Evolutionary conservation across 2,329 filamentous ascomycete species (phyloP).

Genomic region (Orbilia ellipsospora): DNA sequence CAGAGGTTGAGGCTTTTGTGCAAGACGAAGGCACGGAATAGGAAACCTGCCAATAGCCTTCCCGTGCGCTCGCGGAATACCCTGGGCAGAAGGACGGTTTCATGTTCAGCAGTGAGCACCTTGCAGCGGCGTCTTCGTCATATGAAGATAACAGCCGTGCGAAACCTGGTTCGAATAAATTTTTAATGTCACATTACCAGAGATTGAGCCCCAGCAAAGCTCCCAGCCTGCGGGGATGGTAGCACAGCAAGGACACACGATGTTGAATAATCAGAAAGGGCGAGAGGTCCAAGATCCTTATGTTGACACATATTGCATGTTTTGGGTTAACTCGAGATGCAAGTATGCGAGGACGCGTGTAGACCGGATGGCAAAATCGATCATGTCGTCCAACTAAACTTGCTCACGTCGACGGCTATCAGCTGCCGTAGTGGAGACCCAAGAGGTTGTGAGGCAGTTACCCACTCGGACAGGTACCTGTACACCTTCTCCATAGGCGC

Average conservation of each 20-base stretch:
- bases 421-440: conserved; percentile 6
- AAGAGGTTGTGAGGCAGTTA: background rate
- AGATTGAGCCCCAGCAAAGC: conserved; percentile 24
- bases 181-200: conserved; percentile 53
- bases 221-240: conserved; percentile 8
- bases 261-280: conserved; percentile 8
- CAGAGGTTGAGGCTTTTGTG: conserved; percentile 42
- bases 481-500: conserved; percentile 7
- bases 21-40: background rate
- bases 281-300: background rate
- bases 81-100: conserved; percentile 34
- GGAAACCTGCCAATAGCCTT: conserved; percentile 9
- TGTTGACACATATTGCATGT: background rate
- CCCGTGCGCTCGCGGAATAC: conserved; percentile 33
- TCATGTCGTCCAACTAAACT: background rate
- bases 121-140: conserved; percentile 15
- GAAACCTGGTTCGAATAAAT: conserved; percentile 46
- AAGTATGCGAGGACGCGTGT: background rate
- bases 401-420: conserved; percentile 11
- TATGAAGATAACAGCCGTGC: conserved; percentile 35
- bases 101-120: conserved; percentile 31
- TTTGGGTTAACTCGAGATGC: background rate
- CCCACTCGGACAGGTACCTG: conserved; percentile 13
- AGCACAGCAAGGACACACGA: background rate
- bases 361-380: conserved; percentile 9